A percentile compares a stretch with the other conserved stretches of the same genome.
These are phyloP conservation scores for Coemansia sp. DNA, from an alignment of 192 early-diverging fungal species.

Conservation along the genomic window DNA sequence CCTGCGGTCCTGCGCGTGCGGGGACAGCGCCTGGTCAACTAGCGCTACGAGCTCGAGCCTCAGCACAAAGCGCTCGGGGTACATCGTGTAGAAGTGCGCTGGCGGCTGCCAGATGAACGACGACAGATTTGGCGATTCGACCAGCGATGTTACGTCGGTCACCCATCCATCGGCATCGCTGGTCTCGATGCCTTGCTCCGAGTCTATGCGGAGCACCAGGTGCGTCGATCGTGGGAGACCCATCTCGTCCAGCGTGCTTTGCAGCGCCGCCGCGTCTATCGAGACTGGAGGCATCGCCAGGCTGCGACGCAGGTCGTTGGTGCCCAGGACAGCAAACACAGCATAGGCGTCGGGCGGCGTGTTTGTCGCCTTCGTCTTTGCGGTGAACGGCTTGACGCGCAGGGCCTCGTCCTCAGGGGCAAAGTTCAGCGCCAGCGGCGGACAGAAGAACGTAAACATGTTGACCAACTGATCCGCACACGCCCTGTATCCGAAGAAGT, in stretches of 20 bases:
- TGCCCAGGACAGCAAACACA: conserved; percentile 38
- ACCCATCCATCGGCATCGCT: conserved; percentile 19
- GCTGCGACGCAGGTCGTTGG: conserved; percentile 41
- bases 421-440: conserved; percentile 15
- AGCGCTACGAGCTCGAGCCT: conserved; percentile 46
- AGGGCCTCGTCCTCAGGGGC: conserved; percentile 18
- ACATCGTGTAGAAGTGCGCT: conserved; percentile 42
- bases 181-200: conserved; percentile 36
- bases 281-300: conserved; percentile 22
- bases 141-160: conserved; percentile 29
- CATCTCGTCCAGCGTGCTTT: conserved; percentile 30
- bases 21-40: conserved; percentile 40
- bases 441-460: conserved; percentile 17
- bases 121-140: conserved; percentile 19
- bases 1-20: conserved; percentile 26
- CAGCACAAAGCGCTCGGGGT: conserved; percentile 46
- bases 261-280: conserved; percentile 31
- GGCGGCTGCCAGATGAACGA: conserved; percentile 33
- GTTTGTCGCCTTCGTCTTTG: neutral
- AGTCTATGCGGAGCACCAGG: conserved; percentile 44
- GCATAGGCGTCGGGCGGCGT: conserved; percentile 28
- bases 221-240: conserved; percentile 48
- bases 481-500: conserved; percentile 48
- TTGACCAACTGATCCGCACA: conserved; percentile 41
- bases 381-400: conserved; percentile 15